These are phyloP conservation scores for Ascochyta viciae-villosae DNA, from an alignment of 2,329 filamentous ascomycete species.

Conservation along the genomic window DNA sequence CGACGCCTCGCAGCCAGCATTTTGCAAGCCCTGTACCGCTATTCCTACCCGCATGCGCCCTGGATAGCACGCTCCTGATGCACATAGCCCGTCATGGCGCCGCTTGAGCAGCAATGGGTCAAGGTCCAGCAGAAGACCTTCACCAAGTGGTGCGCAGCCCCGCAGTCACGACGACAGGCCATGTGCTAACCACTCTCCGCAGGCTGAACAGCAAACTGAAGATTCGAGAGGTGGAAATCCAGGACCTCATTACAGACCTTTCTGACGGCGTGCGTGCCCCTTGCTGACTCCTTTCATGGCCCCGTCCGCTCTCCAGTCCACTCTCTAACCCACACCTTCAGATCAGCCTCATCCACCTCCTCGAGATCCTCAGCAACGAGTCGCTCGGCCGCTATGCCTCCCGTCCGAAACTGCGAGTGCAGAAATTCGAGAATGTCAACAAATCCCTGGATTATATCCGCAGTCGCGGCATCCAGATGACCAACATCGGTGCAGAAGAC, in stretches of 20 bases:
- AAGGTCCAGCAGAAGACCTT: conserved; percentile 98
- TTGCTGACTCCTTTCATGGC: conserved; percentile 15
- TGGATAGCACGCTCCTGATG: conserved; percentile 32
- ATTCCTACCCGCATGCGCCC: conserved; percentile 35
- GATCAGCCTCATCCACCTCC: conserved; percentile 94
- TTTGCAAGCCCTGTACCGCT: conserved; percentile 16
- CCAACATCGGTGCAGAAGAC: conserved; percentile 97
- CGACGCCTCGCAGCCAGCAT: conserved; percentile 9
- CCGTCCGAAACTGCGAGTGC: conserved; percentile 93
- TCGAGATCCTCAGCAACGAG: conserved; percentile 94
- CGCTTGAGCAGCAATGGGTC: conserved; percentile 69
- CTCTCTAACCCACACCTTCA: conserved; percentile 46
- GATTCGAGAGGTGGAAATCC: conserved; percentile 77
- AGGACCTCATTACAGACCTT: conserved; percentile 86
- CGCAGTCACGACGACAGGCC: conserved; percentile 18
- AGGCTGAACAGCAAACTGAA: conserved; percentile 97
- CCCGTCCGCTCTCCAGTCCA: conserved; percentile 1
- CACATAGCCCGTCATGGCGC: conserved; percentile 47
- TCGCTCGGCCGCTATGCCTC: conserved; percentile 96
- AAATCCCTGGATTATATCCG: conserved; percentile 93
- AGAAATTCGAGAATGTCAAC: conserved; percentile 98
- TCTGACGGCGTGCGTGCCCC: conserved; percentile 82
- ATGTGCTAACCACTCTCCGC: conserved; percentile 33
- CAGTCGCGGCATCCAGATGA: conserved; percentile 90
- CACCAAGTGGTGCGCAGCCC: conserved; percentile 80